A percentile compares a stretch with the other conserved stretches of the same genome.
Conservation (phyloP, 805 yeast species). For the Candida cerambycidarum region DNA sequence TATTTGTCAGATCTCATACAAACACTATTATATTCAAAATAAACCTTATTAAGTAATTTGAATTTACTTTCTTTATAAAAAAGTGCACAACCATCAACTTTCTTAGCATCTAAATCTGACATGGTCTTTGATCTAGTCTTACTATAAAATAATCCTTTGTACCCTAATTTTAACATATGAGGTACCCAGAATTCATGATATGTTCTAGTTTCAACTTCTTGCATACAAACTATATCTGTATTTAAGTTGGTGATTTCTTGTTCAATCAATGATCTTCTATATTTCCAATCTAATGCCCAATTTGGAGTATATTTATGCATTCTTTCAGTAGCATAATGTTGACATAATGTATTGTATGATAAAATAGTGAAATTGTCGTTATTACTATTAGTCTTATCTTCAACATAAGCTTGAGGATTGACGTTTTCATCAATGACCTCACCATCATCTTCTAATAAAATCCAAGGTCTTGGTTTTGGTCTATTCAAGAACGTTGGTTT, state of each 20-base stretch:
- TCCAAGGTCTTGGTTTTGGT: conserved; percentile 81
- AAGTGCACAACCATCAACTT: conserved; percentile 98
- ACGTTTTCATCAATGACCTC: conserved; percentile 46
- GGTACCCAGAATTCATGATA: conserved; percentile 88
- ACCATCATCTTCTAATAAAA: conserved; percentile 74
- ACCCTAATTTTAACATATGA: conserved; percentile 67
- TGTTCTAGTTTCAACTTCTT: conserved; percentile 89
- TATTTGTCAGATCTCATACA: conserved; percentile 82
- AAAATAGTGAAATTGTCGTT: conserved; percentile 66
- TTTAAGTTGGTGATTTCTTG: conserved; percentile 65
- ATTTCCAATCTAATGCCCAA: conserved; percentile 96
- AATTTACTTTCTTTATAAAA: conserved; percentile 74
- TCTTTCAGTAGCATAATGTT: conserved; percentile 89
- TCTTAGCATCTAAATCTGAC: conserved; percentile 74
- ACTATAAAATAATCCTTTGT: conserved; percentile 77
- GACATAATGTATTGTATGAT: conserved; percentile 91
- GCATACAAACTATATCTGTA: conserved; percentile 85
- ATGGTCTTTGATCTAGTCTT: conserved; percentile 92
- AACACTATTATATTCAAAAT: conserved; percentile 79
- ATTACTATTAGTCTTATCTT: conserved; percentile 21
- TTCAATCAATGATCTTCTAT: conserved; percentile 73
- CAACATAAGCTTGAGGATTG: conserved; percentile 32
- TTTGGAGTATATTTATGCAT: conserved; percentile 94
- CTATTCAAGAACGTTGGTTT: conserved; percentile 60
- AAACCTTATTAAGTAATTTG: conserved; percentile 64